Conservation (phyloP, 768 basidiomycete species). For the Rhizopogon sp. region DNA sequence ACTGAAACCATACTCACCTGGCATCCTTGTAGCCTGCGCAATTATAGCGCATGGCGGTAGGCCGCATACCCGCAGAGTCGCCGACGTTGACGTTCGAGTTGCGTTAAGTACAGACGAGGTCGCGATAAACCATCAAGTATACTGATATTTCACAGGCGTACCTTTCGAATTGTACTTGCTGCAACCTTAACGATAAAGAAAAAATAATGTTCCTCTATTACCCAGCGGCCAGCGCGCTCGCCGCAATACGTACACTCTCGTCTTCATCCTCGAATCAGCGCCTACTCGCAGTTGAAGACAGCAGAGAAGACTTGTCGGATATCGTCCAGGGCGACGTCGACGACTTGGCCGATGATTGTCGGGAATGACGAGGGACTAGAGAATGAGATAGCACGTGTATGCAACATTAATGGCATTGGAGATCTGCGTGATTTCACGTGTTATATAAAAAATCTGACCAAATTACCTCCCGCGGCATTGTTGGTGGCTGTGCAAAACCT, state of each 20-base stretch:
- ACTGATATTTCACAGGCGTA: too few species aligned
- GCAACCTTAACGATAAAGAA: neutral
- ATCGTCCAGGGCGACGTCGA: constrained; percentile 9
- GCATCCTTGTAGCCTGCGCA: too few species aligned
- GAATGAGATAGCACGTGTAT: constrained; percentile 5
- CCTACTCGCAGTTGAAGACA: constrained; percentile 7
- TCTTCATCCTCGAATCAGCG: constrained; percentile 46
- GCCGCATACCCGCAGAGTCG: too few species aligned
- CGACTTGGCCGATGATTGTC: neutral
- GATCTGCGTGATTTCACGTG: constrained; percentile 20
- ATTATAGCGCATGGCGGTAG: too few species aligned
- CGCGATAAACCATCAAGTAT: too few species aligned
- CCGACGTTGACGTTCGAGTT: too few species aligned
- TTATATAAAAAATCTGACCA: constrained; percentile 3
- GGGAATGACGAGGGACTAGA: neutral
- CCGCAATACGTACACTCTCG: constrained; percentile 76
- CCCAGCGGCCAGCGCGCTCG: constrained; percentile 70
- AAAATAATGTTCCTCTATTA: constrained; percentile 55
- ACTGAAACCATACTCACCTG: too few species aligned
- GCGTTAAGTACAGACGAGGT: too few species aligned
- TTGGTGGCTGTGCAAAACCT: neutral
- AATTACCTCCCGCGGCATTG: neutral
- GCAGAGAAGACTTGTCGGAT: constrained; percentile 6
- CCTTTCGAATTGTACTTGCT: too few species aligned
- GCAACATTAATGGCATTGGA: constrained; percentile 3